These are phyloP conservation scores for Podosphaera xanthii DNA, from an alignment of 2,329 filamentous ascomycete genomes.

Conservation along the genomic window DNA sequence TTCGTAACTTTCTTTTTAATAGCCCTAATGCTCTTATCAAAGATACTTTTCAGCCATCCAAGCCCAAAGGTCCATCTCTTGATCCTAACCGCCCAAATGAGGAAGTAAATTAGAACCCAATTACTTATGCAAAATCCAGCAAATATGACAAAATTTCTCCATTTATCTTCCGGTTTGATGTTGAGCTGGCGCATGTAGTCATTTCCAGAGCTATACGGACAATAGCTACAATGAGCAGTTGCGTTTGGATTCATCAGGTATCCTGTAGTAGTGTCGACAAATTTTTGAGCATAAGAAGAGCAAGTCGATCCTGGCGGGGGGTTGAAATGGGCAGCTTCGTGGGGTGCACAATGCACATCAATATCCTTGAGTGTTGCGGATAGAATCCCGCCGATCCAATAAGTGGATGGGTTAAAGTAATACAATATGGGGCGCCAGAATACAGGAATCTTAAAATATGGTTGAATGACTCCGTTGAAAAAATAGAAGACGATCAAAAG, in stretches of 20 bases:
- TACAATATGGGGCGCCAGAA: conserved; percentile 70
- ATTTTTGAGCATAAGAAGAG: conserved; percentile 50
- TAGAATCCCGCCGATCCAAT: conserved; percentile 59
- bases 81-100: not conserved
- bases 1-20: not conserved
- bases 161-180: conserved; percentile 44
- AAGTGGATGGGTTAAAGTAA: conserved; percentile 62
- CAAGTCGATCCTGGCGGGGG: conserved; percentile 44
- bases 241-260: conserved; percentile 50
- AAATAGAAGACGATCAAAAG: conserved; percentile 62
- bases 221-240: conserved; percentile 53
- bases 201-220: conserved; percentile 58
- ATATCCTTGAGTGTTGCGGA: conserved; percentile 51
- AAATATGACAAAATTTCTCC: conserved; percentile 67
- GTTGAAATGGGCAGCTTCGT: conserved; percentile 45
- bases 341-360: conserved; percentile 32
- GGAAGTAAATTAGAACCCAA: conserved; percentile 36
- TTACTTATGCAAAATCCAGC: conserved; percentile 57
- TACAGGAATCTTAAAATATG: conserved; percentile 49
- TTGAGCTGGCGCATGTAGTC: conserved; percentile 51
- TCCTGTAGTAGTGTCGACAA: conserved; percentile 42
- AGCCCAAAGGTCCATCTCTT: not conserved
- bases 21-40: not conserved
- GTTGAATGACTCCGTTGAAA: conserved; percentile 74
- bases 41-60: not conserved